A percentile compares a stretch with the other conserved stretches of the same genome.
Conservation (phyloP, 306 rosid species). For the Glycine tomentella region DNA sequence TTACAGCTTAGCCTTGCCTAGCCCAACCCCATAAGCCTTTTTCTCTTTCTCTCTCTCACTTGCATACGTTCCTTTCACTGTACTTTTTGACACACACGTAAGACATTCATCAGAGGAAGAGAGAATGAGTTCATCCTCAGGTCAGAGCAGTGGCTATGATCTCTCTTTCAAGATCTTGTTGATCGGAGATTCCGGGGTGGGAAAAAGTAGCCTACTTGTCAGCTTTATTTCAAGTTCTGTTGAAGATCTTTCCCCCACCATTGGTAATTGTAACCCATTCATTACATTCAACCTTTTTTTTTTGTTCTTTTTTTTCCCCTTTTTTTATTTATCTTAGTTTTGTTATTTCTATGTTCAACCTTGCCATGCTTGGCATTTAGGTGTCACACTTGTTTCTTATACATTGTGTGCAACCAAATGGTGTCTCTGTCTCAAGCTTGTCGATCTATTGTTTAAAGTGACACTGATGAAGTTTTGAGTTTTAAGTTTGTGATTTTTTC, state of each 20-base stretch:
- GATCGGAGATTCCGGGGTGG: constrained; percentile 98
- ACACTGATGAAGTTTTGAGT: constrained; percentile 11
- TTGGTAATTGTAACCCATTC: constrained; percentile 57
- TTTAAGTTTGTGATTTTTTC: constrained; percentile 3
- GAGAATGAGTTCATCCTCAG: constrained; percentile 84
- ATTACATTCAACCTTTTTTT: neutral
- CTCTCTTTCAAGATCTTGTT: constrained; percentile 95
- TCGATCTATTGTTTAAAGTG: constrained; percentile 54
- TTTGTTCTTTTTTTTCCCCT: too few relatives aligned
- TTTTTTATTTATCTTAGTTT: neutral
- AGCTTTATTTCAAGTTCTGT: constrained; percentile 80
- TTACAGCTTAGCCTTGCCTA: constrained; percentile 11
- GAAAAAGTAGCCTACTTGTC: constrained; percentile 90
- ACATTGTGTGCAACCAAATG: constrained; percentile 9
- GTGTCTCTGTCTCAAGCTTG: neutral
- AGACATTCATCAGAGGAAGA: constrained; percentile 29
- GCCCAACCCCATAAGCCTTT: neutral
- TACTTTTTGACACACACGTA: constrained; percentile 32
- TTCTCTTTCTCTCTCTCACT: neutral
- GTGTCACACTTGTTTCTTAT: neutral
- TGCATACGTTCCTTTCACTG: constrained; percentile 48
- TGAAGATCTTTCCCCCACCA: constrained; percentile 88
- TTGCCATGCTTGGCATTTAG: constrained; percentile 6
- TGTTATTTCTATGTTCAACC: constrained; percentile 19
- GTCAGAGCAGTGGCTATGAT: constrained; percentile 74